These are phyloP conservation scores for Acacia melanoxylon DNA, from an alignment of 306 rosid genomes.

Conservation along the genomic window DNA sequence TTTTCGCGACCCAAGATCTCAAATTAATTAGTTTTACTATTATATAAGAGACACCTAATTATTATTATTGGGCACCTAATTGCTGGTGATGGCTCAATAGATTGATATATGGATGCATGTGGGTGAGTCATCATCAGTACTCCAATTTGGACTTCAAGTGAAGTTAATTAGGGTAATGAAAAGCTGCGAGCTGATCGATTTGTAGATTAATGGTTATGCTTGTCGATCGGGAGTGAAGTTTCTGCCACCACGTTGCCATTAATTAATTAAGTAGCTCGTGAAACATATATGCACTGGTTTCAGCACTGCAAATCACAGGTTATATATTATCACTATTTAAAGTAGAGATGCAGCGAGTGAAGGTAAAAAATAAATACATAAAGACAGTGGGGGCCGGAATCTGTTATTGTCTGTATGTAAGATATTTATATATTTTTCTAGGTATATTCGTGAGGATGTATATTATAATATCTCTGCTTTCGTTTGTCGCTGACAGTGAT, in stretches of 20 bases:
- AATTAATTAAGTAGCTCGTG: not conserved
- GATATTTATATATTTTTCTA: not conserved
- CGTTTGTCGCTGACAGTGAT: not conserved
- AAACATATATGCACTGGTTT: not conserved
- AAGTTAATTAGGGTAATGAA: not conserved
- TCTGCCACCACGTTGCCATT: constrained; percentile 21
- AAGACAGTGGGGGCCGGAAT: constrained; percentile 21
- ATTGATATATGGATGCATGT: not conserved
- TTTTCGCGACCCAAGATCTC: no score
- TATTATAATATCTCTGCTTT: not conserved
- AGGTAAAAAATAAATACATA: no score
- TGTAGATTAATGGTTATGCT: not conserved
- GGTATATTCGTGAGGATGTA: constrained; percentile 30
- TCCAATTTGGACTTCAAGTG: not conserved
- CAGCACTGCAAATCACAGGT: not conserved
- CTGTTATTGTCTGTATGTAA: not conserved
- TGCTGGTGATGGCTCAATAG: no score
- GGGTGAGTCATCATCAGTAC: not conserved
- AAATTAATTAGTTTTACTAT: no score
- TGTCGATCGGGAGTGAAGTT: constrained; percentile 8
- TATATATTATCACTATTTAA: not conserved
- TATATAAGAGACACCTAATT: no score
- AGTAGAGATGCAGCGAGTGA: not conserved
- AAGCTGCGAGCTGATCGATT: not conserved
- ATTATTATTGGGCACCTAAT: no score